These are phyloP conservation scores for Plectosphaerella plurivora DNA, from an alignment of 2,329 filamentous ascomycete genomes.

Conservation along the genomic window DNA sequence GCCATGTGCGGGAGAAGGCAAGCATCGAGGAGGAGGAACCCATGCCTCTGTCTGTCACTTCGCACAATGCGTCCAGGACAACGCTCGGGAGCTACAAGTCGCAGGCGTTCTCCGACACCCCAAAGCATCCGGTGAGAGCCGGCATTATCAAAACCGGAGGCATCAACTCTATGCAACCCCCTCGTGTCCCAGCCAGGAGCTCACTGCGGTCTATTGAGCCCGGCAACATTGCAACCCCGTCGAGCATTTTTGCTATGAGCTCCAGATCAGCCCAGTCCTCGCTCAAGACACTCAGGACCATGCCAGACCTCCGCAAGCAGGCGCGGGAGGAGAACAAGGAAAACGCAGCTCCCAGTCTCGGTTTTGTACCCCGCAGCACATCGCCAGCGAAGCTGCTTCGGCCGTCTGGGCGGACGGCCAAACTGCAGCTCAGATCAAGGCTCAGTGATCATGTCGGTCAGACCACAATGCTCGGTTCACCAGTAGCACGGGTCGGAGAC, in stretches of 20 bases:
- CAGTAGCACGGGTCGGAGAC: no score
- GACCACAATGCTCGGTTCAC: no score
- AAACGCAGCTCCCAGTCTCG: not conserved
- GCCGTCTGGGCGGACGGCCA: not conserved
- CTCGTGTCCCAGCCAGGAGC: not conserved
- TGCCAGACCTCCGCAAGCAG: not conserved
- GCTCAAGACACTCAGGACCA: not conserved
- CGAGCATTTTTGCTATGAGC: not conserved
- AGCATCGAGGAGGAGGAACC: constrained; percentile 40
- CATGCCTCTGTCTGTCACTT: not conserved
- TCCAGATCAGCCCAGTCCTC: not conserved
- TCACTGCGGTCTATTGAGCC: not conserved
- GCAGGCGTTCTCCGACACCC: not conserved
- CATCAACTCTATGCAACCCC: not conserved
- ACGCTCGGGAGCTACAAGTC: not conserved
- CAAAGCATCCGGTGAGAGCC: not conserved
- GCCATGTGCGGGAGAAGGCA: constrained; percentile 45
- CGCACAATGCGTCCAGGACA: not conserved
- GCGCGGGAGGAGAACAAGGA: not conserved
- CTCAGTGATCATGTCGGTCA: no score
- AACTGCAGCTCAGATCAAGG: no score
- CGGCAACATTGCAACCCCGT: not conserved
- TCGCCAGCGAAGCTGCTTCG: constrained; percentile 8
- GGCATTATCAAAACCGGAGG: not conserved
- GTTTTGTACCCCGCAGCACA: not conserved